Conservation (phyloP, 805 yeast genomes). For the Spencermartinsiella europaea region DNA sequence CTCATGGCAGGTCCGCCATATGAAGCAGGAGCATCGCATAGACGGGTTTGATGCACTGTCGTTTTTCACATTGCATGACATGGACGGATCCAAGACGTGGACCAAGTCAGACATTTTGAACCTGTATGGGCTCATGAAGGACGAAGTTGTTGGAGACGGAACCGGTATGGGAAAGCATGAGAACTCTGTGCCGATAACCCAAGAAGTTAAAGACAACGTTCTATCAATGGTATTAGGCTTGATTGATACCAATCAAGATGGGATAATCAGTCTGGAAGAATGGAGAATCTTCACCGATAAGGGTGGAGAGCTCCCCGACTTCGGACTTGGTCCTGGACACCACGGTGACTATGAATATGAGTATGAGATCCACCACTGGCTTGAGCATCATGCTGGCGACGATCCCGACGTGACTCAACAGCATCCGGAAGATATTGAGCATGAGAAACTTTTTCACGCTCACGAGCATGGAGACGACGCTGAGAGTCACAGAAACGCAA, state of each 20-base stretch:
- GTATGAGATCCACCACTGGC: constrained; percentile 95
- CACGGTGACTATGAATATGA: constrained; percentile 91
- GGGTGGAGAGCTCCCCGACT: constrained; percentile 81
- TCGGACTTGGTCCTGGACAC: constrained; percentile 91
- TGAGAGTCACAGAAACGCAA: constrained; percentile 6
- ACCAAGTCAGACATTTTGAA: constrained; percentile 67
- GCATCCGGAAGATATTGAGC: constrained; percentile 85
- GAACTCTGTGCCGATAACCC: constrained; percentile 50
- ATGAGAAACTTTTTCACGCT: constrained; percentile 78
- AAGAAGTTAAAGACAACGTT: constrained; percentile 49
- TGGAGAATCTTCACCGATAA: constrained; percentile 55
- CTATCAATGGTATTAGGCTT: constrained; percentile 49
- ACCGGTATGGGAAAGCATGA: constrained; percentile 83
- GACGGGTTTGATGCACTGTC: constrained; percentile 67
- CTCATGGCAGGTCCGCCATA: constrained; percentile 52
- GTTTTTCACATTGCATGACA: constrained; percentile 79
- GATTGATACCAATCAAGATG: constrained; percentile 64
- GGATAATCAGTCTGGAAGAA: constrained; percentile 59
- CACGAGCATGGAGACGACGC: constrained; percentile 68
- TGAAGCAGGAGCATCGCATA: constrained; percentile 81
- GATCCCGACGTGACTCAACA: constrained; percentile 80
- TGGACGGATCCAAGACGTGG: constrained; percentile 46
- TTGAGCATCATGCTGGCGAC: constrained; percentile 47
- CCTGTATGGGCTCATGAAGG: constrained; percentile 73
- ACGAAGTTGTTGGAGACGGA: constrained; percentile 76